Base-by-base conservation (phyloP, 1,139 yeast genomes). In the Geotrichum aggregatum region DNA sequence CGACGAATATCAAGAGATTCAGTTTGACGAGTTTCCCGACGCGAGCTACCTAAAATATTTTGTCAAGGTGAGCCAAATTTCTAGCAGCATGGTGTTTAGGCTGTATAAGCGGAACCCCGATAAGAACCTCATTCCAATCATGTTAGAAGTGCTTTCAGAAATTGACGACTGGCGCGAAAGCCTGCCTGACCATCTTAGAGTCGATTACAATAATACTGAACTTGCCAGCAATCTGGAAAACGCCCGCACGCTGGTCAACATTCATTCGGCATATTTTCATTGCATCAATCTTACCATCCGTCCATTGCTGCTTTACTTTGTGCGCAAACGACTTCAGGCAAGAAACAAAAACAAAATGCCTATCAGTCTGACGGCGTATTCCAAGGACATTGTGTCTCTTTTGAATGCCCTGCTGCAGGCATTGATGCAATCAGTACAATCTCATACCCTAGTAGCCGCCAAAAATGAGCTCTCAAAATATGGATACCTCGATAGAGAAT, bases 401-500 rank as follows among this genome's bases (percentile, higher is more conserved):
- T 70, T 87, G 56, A 87, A 86, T 66, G 85, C 94, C 2, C 84
- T 95, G 0, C 80, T 87, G 66, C 92, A 86, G 62, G 95, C 94
- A 0, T 84, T 94, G 0, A 83, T 86, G 45, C 86, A 86, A 63
- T 83, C 92, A 0, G 81, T 87, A 42, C 75, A 87, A 57, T 79
- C 86, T 1, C 51, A 48, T 21, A 24, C 38, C 3, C 21, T 33
- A 8, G 43, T 48, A 6, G 28, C 34, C 5, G 16, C 38, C n/a
- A 84, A 82, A 52, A 83, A 84, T 58, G 43, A 44, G 26, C 83
- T 86, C 24, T 92, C 95, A 0, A 68, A 84, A 39, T 87, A 85
- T 70, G 95, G 95, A 0, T 87, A 89, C 75, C 84, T 87, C 88
- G 96, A 87, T 65, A 73, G 96, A 61, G 96, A 87, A 63, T 87